Percentiles rank a stretch among this genome's conserved stretches.
phyloP scores from a whole-genome alignment of 345 rosid genomes.

The Gossypium raimondii region DNA sequence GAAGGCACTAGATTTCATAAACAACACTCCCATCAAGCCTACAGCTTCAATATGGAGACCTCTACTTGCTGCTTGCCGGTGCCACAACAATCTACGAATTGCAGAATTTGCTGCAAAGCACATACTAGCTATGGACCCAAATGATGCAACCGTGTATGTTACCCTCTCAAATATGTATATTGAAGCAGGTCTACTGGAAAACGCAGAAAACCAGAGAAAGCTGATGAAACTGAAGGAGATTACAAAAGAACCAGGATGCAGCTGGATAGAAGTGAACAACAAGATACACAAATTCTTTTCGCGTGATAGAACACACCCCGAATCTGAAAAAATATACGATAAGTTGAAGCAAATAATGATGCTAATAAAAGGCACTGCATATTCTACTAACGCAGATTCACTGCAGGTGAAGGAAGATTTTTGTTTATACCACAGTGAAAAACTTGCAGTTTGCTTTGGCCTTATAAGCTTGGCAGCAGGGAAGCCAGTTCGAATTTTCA shows the following conservation, averaged over 20 bases:
- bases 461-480: slow-evolving; percentile 21
- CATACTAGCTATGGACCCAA: slow-evolving; percentile 20
- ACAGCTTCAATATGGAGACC: slow-evolving; percentile 31
- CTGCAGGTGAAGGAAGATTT: slow-evolving; percentile 2
- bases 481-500: slow-evolving; percentile 25
- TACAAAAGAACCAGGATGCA: slow-evolving; percentile 25
- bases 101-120: slow-evolving; percentile 23
- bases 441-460: slow-evolving; percentile 30
- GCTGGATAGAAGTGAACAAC: slow-evolving; percentile 27
- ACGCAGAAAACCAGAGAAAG: slow-evolving; percentile 25
- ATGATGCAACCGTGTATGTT: slow-evolving; percentile 23
- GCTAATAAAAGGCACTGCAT: slow-evolving; percentile 9
- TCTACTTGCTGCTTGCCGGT: slow-evolving; percentile 30
- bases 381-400: background rate
- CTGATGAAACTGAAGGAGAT: slow-evolving; percentile 16
- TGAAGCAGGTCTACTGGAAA: slow-evolving; percentile 1
- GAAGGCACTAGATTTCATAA: slow-evolving; percentile 23
- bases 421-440: slow-evolving; percentile 28
- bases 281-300: slow-evolving; percentile 29
- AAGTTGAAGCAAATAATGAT: slow-evolving; percentile 21
- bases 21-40: slow-evolving; percentile 23
- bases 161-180: slow-evolving; percentile 25
- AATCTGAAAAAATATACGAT: slow-evolving; percentile 14
- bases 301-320: slow-evolving; percentile 13
- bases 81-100: slow-evolving; percentile 23